phyloP scores from a whole-genome alignment of 1,284 basidiomycete species.

The Boletellus deceptivus region DNA sequence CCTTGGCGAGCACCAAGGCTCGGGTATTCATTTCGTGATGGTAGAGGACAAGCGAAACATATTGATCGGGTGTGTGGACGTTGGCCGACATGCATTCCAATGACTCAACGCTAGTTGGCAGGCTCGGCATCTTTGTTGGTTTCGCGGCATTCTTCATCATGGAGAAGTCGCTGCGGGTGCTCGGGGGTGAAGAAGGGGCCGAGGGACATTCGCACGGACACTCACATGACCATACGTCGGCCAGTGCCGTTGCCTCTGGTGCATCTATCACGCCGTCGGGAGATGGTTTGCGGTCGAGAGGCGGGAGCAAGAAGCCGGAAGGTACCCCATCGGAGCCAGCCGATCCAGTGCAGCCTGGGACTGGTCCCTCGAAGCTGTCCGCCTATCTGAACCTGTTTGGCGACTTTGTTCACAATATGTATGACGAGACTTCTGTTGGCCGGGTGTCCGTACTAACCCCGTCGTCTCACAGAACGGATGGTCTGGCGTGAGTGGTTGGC shows the following conservation, averaged over 20 bases:
- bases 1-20: constrained; percentile 79
- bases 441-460: constrained; percentile 18
- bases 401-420: constrained; percentile 88
- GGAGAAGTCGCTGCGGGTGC: constrained; percentile 84
- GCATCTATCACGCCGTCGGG: constrained; percentile 28
- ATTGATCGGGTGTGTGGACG: constrained; percentile 64
- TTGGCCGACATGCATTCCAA: constrained; percentile 3
- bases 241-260: constrained; percentile 33
- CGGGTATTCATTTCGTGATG: constrained; percentile 68
- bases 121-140: constrained; percentile 78
- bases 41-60: constrained; percentile 90
- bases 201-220: constrained; percentile 58
- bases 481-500: constrained; percentile 65
- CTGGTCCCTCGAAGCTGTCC: constrained; percentile 72
- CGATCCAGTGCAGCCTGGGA: constrained; percentile 27
- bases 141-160: constrained; percentile 88
- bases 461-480: constrained; percentile 64
- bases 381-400: constrained; percentile 90
- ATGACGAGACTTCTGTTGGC: constrained; percentile 28
- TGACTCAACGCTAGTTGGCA: constrained; percentile 30
- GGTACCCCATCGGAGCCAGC: constrained; percentile 20
- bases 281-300: constrained; percentile 35
- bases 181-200: constrained; percentile 59
- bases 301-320: constrained; percentile 26
- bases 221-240: constrained; percentile 37